Percentiles rank a stretch among this genome's conserved stretches.
phyloP scores from a whole-genome alignment of 2,329 filamentous ascomycete species.

The Lomentospora prolificans region DNA sequence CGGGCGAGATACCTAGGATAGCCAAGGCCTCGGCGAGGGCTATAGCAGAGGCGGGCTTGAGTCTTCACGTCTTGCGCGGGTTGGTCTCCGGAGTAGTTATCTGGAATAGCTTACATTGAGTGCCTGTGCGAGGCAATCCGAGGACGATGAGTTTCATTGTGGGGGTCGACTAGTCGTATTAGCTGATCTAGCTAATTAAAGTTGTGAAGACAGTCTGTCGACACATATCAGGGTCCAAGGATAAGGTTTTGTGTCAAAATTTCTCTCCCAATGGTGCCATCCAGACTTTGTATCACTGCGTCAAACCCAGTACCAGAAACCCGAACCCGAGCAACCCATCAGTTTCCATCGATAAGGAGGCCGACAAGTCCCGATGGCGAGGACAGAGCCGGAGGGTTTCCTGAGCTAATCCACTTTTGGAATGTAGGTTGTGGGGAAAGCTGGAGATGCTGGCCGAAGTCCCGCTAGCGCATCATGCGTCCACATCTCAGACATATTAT shows the following conservation, averaged over 20 bases:
- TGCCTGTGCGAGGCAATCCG: constrained; percentile 61
- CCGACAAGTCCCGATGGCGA: neutral
- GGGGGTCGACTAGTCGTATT: neutral
- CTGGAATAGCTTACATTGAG: constrained; percentile 58
- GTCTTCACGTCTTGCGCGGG: too few species aligned
- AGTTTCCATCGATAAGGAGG: neutral
- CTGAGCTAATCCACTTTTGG: neutral
- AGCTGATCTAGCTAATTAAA: neutral
- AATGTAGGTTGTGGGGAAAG: neutral
- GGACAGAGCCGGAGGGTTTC: neutral
- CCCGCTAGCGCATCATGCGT: neutral
- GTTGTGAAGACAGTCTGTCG: neutral
- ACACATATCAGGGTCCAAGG: neutral
- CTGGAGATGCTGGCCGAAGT: neutral
- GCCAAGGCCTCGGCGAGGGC: constrained; percentile 57
- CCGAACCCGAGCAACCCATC: neutral
- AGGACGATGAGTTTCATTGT: constrained; percentile 61
- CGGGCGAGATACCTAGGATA: constrained; percentile 56
- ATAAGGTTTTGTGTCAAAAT: neutral
- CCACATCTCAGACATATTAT: neutral
- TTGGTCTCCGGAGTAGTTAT: too few species aligned
- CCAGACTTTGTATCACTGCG: neutral
- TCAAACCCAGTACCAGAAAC: neutral
- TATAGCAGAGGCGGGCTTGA: constrained; percentile 18
- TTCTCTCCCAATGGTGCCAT: neutral